A percentile compares a stretch with the other conserved stretches of the same genome.
Evolutionary conservation across 768 basidiomycete genomes (phyloP).

Genomic region (Flagelloscypha sp.): DNA sequence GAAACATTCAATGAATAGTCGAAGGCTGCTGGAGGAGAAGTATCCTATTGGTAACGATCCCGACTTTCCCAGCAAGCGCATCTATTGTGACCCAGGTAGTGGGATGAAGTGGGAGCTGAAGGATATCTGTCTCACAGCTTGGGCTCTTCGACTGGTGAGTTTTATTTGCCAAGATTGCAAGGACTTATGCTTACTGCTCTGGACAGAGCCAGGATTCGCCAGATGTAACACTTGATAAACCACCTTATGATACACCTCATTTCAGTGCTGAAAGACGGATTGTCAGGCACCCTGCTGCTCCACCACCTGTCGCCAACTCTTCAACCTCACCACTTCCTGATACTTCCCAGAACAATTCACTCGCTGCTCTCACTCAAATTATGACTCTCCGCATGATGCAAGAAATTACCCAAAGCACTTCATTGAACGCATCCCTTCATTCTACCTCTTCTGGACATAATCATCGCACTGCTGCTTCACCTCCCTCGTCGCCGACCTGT

Average conservation of each 20-base stretch:
- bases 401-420: too few relatives aligned
- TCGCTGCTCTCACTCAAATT: too few relatives aligned
- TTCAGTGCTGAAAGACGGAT: neutral
- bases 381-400: too few relatives aligned
- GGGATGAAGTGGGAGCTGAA: neutral
- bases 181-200: neutral
- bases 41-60: constrained; percentile 2
- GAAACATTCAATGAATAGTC: too few relatives aligned
- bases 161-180: neutral
- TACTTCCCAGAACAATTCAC: too few relatives aligned
- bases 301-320: neutral
- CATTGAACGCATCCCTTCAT: too few relatives aligned
- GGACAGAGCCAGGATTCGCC: neutral
- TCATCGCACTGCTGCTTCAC: too few relatives aligned
- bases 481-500: too few relatives aligned
- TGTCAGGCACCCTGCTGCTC: neutral
- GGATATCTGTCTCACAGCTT: neutral
- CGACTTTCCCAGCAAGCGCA: neutral
- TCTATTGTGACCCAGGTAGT: neutral
- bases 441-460: too few relatives aligned
- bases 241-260: neutral
- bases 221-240: neutral
- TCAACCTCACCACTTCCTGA: too few relatives aligned
- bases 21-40: too few relatives aligned
- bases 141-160: neutral